These are phyloP conservation scores for Coemansia sp. DNA, from an alignment of 192 early-diverging fungal species.

Conservation along the genomic window DNA sequence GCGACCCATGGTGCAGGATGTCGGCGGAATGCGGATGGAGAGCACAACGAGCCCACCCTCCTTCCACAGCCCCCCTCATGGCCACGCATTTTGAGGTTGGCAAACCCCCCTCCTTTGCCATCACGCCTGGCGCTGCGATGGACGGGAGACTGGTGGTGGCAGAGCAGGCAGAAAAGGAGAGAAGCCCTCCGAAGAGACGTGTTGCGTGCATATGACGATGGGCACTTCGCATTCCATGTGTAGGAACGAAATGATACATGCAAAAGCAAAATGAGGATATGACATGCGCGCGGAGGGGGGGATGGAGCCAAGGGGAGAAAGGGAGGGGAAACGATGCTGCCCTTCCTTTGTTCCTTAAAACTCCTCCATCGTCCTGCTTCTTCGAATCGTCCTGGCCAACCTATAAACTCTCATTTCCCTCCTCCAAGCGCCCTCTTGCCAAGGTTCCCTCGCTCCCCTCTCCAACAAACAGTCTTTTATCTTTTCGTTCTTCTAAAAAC, in stretches of 20 bases:
- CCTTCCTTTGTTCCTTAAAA: conserved; percentile 4
- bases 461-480: not conserved
- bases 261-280: not conserved
- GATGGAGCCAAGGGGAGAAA: not conserved
- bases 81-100: not conserved
- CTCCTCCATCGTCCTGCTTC: not conserved
- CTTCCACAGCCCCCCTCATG: not conserved
- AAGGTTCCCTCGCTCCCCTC: not conserved
- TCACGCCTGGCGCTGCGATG: not conserved
- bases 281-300: not conserved
- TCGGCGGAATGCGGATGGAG: not conserved
- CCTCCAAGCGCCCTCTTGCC: not conserved
- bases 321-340: not conserved
- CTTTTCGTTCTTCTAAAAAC: not conserved
- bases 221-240: not conserved
- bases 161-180: not conserved
- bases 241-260: not conserved
- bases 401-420: not conserved
- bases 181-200: not conserved
- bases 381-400: not conserved
- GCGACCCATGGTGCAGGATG: not conserved
- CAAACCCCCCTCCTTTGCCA: not conserved
- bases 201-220: conserved; percentile 1
- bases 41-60: not conserved
- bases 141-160: not conserved